Conservation (phyloP, 106 monocot species). For the Cymbidium sinense region DNA sequence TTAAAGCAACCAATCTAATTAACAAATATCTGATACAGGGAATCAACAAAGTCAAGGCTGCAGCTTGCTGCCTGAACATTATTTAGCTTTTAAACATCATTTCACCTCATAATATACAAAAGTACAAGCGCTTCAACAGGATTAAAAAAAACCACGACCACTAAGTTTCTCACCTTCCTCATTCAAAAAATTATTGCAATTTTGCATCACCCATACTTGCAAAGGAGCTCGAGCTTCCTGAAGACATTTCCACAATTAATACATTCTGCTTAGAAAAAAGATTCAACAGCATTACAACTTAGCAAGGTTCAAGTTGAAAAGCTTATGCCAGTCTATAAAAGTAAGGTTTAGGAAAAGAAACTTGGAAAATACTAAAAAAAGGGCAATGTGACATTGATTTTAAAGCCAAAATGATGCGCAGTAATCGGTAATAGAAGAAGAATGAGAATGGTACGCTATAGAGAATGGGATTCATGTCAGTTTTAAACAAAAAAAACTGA, state of each 20-base stretch:
- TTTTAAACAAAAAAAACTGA: not conserved
- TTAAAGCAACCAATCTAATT: not conserved
- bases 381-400: not conserved
- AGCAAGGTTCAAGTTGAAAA: not conserved
- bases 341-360: not conserved
- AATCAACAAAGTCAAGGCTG: not conserved
- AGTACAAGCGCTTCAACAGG: not conserved
- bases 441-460: not conserved
- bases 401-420: not conserved
- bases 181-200: constrained; percentile 44
- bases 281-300: not conserved
- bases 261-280: not conserved
- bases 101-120: not conserved
- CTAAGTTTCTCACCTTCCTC: constrained; percentile 41
- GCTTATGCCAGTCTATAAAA: not conserved
- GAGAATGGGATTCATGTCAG: not conserved
- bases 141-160: not conserved
- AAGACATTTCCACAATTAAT: constrained; percentile 6
- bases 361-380: not conserved
- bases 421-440: not conserved
- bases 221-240: constrained; percentile 88
- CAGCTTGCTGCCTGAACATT: not conserved
- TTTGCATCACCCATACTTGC: constrained; percentile 74
- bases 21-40: not conserved
- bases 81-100: not conserved